Conservation (phyloP, 805 yeast genomes). For the Yamadazyma sp. region DNA sequence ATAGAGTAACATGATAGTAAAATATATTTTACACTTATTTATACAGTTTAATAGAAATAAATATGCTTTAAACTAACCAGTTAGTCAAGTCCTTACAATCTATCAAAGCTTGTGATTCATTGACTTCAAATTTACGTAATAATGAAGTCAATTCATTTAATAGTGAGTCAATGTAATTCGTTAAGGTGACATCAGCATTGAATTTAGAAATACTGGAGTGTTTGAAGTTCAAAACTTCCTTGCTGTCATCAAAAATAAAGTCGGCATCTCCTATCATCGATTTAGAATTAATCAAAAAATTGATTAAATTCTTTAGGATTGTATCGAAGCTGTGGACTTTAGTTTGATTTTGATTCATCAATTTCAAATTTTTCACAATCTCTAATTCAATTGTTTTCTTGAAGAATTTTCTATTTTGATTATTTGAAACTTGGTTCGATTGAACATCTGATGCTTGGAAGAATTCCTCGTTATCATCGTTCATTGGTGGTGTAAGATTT, state of each 20-base stretch:
- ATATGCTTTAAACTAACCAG: conserved; percentile 13
- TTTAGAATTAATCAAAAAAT: conserved; percentile 1
- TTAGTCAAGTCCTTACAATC: conserved; percentile 14
- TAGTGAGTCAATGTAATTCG: conserved; percentile 9
- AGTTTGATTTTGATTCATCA: not conserved
- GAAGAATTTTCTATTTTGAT: conserved; percentile 5
- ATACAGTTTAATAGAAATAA: too few relatives aligned
- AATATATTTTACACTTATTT: too few relatives aligned
- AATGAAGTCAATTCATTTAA: conserved; percentile 5
- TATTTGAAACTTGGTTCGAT: conserved; percentile 1
- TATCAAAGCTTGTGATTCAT: conserved; percentile 7
- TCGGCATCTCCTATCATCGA: not conserved
- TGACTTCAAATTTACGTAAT: not conserved
- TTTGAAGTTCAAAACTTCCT: too few relatives aligned
- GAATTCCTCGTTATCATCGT: conserved; percentile 2
- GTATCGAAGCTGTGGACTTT: not conserved
- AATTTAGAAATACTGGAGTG: not conserved
- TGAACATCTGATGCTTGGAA: too few relatives aligned
- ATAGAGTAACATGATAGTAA: too few relatives aligned
- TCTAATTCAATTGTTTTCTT: conserved; percentile 12
- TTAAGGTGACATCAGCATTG: not conserved
- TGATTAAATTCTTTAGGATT: not conserved
- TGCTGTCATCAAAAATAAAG: not conserved
- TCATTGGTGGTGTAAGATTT: conserved; percentile 13
- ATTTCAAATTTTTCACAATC: conserved; percentile 7